Base-by-base conservation (phyloP, 2,329 filamentous ascomycete genomes). In the Fusarium denticulatum region DNA sequence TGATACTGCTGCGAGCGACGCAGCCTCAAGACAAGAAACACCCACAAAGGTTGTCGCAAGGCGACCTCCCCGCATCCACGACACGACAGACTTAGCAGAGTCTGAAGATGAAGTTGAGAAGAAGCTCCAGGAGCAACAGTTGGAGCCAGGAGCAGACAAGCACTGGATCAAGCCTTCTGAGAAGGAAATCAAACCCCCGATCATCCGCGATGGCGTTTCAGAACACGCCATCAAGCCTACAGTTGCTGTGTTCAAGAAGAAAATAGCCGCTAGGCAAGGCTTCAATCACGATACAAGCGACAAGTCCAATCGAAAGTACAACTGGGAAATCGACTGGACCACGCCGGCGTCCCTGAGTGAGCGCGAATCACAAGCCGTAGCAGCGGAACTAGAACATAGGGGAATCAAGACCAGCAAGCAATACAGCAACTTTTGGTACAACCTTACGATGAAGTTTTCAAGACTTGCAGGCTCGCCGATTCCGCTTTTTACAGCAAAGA, bases 161-260 rank as follows among this genome's bases (percentile, higher is more conserved):
- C 64, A 49, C n/a, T 65, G 47, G 39, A n/a, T 26, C 24, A 72
- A 70, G 24, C 67, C 56, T 20, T 16, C 46, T 5, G 57, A 62
- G 26, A 65, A 64, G 47, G 63, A 69, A 37, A 55, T 70, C 39
- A 74, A 73, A 49, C 74, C 75, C 37, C n/a, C 53, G 16, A 28
- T 72, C 14, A 64, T 78, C 39, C 73, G 76, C 34, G 75, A 79
- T 50, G 65, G 71, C 18, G 69, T 73, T 36, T 74, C 77, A 32
- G 75, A 78, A 24, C 69, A 78, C 34, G 72, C 77, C 3, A 74
- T 76, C 56, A 79, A 78, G 50, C 69, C 70, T 37, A 74, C 74
- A 14, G 61, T 76, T 37, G 60, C 64, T 24, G 36, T 60, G 14
- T 72, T 79, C 30, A 60, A 75, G 58, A 46, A 76, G 56, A 70